Evolutionary conservation across 257 asterid genomes (phyloP).

Genomic region (Henckelia pumila): DNA sequence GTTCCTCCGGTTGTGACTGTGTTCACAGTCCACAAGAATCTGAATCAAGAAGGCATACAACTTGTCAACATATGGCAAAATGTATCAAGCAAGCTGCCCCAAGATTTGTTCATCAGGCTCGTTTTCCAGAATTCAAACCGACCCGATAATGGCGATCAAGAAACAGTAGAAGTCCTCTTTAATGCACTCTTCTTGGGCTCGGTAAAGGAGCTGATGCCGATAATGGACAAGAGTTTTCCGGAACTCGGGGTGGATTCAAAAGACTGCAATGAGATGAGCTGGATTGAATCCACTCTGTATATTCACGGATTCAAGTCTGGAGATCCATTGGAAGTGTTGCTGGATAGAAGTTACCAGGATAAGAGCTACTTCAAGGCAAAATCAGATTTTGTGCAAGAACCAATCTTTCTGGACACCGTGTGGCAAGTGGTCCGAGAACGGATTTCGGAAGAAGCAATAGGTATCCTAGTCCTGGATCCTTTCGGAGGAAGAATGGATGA

Average conservation of each 20-base stretch:
- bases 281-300: slow-evolving; percentile 29
- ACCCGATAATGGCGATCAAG: background rate
- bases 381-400: slow-evolving; percentile 33
- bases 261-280: slow-evolving; percentile 35
- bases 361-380: slow-evolving; percentile 27
- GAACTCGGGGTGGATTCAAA: slow-evolving; percentile 19
- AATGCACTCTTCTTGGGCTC: slow-evolving; percentile 25
- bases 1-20: slow-evolving; percentile 31
- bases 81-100: slow-evolving; percentile 1
- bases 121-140: slow-evolving; percentile 9
- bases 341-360: background rate
- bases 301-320: background rate
- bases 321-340: background rate
- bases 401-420: slow-evolving; percentile 8
- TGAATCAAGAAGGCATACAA: slow-evolving; percentile 20
- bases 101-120: slow-evolving; percentile 32
- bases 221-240: slow-evolving; percentile 25
- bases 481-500: slow-evolving; percentile 54
- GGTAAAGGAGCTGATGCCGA: background rate
- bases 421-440: slow-evolving; percentile 26
- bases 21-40: slow-evolving; percentile 21
- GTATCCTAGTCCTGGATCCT: slow-evolving; percentile 48
- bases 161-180: slow-evolving; percentile 13
- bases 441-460: slow-evolving; percentile 28
- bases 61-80: slow-evolving; percentile 33